These are phyloP conservation scores for Fagopyrum esculentum DNA, from an alignment of 148 eudicot genomes.

Conservation along the genomic window DNA sequence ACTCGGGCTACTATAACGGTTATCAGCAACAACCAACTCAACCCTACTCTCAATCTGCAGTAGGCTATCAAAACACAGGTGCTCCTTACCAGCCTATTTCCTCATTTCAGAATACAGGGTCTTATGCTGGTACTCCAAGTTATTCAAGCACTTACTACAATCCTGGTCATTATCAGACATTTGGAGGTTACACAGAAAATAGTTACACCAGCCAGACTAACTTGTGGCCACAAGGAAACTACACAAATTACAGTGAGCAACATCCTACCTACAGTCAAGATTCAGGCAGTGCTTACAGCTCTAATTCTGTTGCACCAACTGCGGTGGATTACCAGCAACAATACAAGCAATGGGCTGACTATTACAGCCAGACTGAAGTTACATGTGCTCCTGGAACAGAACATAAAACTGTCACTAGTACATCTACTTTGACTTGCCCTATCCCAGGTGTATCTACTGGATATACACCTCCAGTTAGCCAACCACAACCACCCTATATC, in stretches of 20 bases:
- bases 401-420: constrained; percentile 44
- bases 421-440: constrained; percentile 42
- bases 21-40: constrained; percentile 77
- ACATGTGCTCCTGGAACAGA: constrained; percentile 99
- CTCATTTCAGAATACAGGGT: constrained; percentile 98
- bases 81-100: constrained; percentile 99
- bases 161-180: constrained; percentile 99
- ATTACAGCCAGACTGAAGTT: constrained; percentile 86
- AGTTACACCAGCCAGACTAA: constrained; percentile 64
- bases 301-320: constrained; percentile 45
- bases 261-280: constrained; percentile 63
- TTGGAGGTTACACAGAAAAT: constrained; percentile 77
- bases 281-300: constrained; percentile 55
- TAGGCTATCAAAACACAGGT: constrained; percentile 98
- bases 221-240: constrained; percentile 73
- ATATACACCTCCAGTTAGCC: constrained; percentile 48
- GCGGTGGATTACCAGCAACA: constrained; percentile 54
- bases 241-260: constrained; percentile 56
- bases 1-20: constrained; percentile 71
- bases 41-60: constrained; percentile 64
- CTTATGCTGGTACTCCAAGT: constrained; percentile 96
- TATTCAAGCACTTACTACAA: constrained; percentile 99
- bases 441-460: constrained; percentile 52
- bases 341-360: constrained; percentile 93
- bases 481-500: constrained; percentile 47